These are phyloP conservation scores for Angomonas ambiguus DNA, from an alignment of 208 protist genomes.

Conservation along the genomic window DNA sequence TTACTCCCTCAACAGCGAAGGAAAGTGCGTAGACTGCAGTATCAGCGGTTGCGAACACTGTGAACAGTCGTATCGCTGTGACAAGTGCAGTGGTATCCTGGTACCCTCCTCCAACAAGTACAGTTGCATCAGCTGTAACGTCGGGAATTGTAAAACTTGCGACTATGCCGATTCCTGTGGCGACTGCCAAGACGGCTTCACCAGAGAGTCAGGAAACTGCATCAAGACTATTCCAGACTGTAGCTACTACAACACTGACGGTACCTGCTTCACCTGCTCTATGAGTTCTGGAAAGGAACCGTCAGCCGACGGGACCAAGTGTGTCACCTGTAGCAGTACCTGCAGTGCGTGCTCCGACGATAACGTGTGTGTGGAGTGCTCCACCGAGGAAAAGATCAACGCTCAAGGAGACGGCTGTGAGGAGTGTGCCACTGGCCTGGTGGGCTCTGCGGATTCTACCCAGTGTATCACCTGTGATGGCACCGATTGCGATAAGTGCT, in stretches of 20 bases:
- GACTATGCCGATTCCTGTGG: not conserved
- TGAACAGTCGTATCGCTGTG: not conserved
- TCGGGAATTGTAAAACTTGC: not conserved
- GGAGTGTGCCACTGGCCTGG: not conserved
- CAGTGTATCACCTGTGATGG: not conserved
- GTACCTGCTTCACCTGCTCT: too few species aligned
- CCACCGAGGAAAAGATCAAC: not conserved
- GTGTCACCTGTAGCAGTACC: not conserved
- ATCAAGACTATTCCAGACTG: too few species aligned
- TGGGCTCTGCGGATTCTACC: not conserved
- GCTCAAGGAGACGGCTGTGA: not conserved
- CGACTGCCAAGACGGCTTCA: not conserved
- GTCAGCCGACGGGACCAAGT: not conserved
- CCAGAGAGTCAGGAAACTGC: too few species aligned
- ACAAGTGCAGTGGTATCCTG: not conserved
- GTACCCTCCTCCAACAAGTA: not conserved
- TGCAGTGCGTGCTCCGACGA: not conserved
- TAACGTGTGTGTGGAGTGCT: not conserved
- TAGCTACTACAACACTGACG: too few species aligned
- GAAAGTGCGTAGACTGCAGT: not conserved
- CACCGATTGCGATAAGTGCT: not conserved
- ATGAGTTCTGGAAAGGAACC: not conserved
- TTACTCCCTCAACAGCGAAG: not conserved
- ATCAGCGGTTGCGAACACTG: not conserved
- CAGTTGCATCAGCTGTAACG: not conserved